Base-by-base conservation (phyloP, 495 filamentous ascomycete species). In the Astrothelium subdiscretum region DNA sequence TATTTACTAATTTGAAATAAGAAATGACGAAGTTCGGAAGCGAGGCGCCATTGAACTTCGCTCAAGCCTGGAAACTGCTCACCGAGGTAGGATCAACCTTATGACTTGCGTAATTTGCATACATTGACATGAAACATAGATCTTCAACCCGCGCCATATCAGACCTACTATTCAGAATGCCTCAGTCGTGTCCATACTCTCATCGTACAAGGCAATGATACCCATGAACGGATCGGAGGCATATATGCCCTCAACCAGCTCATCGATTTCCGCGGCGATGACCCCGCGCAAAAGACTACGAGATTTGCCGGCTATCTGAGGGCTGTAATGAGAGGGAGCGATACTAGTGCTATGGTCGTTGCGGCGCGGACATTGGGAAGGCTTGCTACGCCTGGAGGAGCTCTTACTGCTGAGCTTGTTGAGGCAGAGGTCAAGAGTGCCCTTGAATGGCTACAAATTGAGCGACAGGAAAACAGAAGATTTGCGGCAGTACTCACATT, bases 401-500 rank as follows among this genome's bases (percentile, higher is more conserved):
- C 94, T 40, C 79, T 99, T 59, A 96, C 95, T 40, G 94, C 94
- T 1, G 95, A 97, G 75, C 77, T 99, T 44, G 95, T 99, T 43
- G 94, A 99, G 67, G 89, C 91, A 63, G 95, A 99, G 71, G 90
- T 97, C 44, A 91, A 96, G 70, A 88, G 89, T 10, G 92, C 94
- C 0, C 76, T 97, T 43, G 94, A 99, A 76, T 96, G 89, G 88
- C 79, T 99, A 57, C 92, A 97, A 68, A 87, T 88, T n/a, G 95
- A 97, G 65, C 82, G 92, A 29, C 86, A 94, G 68, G 94, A 99
- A 75, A 90, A 89, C 65, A 79, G 94, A 65, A 83, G 94, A 44
- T 97, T 95, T 72, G 88, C 88, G 32, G 92, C 94, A 3, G 92
- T 96, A 26, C 80, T 99, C 20, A 85, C 94, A 22, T 84, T 99